A percentile compares a stretch with the other conserved stretches of the same genome.
Evolutionary conservation across 306 rosid species (phyloP).

Genomic region (Gillenia trifoliata): DNA sequence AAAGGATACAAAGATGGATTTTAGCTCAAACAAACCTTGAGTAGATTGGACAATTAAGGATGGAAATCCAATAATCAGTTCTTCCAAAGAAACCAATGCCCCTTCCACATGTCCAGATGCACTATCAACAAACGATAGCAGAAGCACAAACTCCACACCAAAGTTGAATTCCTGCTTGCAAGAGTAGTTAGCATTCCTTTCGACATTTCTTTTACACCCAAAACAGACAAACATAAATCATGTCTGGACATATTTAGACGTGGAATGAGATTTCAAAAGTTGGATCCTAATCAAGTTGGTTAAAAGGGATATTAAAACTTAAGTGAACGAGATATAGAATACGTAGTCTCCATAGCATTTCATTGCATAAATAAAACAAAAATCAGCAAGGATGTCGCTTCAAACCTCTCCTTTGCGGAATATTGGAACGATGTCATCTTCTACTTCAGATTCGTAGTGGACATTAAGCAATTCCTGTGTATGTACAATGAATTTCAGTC

Average conservation of each 20-base stretch:
- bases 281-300: not conserved
- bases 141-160: constrained; percentile 80
- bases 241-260: not conserved
- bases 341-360: not conserved
- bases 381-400: not conserved
- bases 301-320: not conserved
- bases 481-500: constrained; percentile 17
- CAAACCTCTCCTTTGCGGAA: constrained; percentile 95
- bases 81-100: constrained; percentile 57
- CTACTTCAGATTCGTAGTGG: constrained; percentile 88
- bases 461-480: constrained; percentile 59
- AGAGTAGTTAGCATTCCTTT: constrained; percentile 14
- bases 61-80: constrained; percentile 46
- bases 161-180: constrained; percentile 68
- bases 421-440: constrained; percentile 79
- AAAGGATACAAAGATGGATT: not conserved
- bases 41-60: constrained; percentile 85
- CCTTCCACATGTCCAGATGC: constrained; percentile 38
- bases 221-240: not conserved
- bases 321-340: not conserved
- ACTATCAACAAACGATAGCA: constrained; percentile 51
- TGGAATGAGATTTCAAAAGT: not conserved
- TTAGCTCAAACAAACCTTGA: constrained; percentile 43
- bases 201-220: constrained; percentile 4
- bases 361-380: not conserved